Evolutionary conservation across 1,139 yeast genomes (phyloP).

Genomic region (Diutina sp.): DNA sequence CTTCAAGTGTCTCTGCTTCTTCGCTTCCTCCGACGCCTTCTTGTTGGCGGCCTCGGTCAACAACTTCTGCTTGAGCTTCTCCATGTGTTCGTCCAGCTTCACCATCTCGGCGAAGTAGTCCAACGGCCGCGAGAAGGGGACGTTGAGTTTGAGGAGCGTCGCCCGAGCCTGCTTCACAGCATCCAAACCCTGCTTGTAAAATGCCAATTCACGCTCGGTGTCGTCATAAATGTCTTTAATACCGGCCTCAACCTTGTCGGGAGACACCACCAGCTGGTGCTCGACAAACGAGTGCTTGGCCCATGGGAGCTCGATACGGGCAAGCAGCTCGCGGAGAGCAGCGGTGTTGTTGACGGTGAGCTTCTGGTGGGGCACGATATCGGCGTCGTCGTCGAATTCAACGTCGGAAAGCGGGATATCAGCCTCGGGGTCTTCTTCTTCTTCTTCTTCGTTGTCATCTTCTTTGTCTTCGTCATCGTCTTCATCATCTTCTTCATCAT

Average conservation of each 20-base stretch:
- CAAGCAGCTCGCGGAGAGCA: slow-evolving; percentile 56
- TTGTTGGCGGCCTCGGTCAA: slow-evolving; percentile 79
- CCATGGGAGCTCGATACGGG: slow-evolving; percentile 66
- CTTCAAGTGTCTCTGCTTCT: slow-evolving; percentile 87
- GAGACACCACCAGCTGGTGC: slow-evolving; percentile 63
- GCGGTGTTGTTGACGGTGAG: slow-evolving; percentile 65
- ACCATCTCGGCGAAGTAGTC: slow-evolving; percentile 99
- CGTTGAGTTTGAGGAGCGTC: slow-evolving; percentile 49
- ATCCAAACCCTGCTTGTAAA: slow-evolving; percentile 79
- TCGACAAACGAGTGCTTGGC: slow-evolving; percentile 60
- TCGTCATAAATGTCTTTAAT: slow-evolving; percentile 92
- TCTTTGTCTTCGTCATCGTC: slow-evolving; percentile 13
- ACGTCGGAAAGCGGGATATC: slow-evolving; percentile 66
- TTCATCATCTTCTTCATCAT: slow-evolving; percentile 32
- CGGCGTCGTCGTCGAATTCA: slow-evolving; percentile 77
- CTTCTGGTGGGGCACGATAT: slow-evolving; percentile 80
- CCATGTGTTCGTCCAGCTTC: slow-evolving; percentile 97
- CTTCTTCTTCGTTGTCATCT: slow-evolving; percentile 14
- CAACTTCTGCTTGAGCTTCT: slow-evolving; percentile 71
- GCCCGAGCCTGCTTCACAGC: slow-evolving; percentile 70
- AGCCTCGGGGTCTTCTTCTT: slow-evolving; percentile 18
- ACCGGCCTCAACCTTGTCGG: slow-evolving; percentile 43
- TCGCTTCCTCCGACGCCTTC: slow-evolving; percentile 89
- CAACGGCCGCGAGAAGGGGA: slow-evolving; percentile 85
- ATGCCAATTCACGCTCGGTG: slow-evolving; percentile 54